phyloP scores from a whole-genome alignment of 306 rosid species.

The Fagus crenata region DNA sequence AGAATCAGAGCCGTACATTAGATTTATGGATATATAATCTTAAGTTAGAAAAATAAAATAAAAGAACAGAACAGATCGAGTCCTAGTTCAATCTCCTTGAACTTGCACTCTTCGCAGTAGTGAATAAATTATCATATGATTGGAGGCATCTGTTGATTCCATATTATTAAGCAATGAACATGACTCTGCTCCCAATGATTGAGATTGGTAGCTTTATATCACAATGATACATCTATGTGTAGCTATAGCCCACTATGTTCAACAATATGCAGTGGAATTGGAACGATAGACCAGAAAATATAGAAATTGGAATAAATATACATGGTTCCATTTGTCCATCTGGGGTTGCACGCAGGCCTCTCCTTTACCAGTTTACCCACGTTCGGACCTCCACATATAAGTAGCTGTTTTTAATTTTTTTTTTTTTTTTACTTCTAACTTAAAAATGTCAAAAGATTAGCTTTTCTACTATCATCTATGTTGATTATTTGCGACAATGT shows the following conservation, averaged over 20 bases:
- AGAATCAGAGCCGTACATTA: slow-evolving; percentile 24
- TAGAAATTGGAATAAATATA: neutral
- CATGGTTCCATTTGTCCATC: neutral
- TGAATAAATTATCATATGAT: too few relatives aligned
- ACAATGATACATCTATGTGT: neutral
- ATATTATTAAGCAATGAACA: neutral
- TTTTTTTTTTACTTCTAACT: too few relatives aligned
- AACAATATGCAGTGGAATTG: neutral
- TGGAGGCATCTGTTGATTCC: slow-evolving; percentile 7
- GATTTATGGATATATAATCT: neutral
- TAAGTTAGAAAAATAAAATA: neutral
- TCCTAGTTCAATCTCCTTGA: neutral
- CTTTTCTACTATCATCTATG: too few relatives aligned
- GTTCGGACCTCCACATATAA: slow-evolving; percentile 14
- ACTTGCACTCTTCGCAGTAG: neutral
- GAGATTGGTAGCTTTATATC: too few relatives aligned
- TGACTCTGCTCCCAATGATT: neutral
- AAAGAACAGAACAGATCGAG: slow-evolving; percentile 16
- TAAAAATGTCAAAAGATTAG: too few relatives aligned
- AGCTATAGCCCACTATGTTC: neutral
- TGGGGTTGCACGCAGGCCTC: neutral
- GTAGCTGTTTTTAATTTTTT: neutral
- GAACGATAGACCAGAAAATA: slow-evolving; percentile 6
- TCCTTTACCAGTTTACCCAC: neutral
- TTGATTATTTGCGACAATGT: too few relatives aligned